Conservation (phyloP, 768 basidiomycete species). For the Infundibulicybe gibba region DNA sequence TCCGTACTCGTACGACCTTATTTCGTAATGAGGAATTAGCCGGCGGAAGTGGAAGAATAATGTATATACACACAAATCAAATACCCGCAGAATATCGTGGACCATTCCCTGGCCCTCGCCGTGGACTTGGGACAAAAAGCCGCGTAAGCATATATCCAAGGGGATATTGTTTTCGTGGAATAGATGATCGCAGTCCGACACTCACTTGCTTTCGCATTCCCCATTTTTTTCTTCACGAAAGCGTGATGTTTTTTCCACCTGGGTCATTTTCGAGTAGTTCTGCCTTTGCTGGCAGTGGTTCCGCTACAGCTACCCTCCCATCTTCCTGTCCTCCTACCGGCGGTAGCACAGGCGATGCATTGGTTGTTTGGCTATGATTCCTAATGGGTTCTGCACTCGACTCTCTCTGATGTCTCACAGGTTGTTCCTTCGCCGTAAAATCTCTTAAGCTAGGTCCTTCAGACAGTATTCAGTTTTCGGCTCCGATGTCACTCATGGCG, state of each 20-base stretch:
- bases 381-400: too few species aligned
- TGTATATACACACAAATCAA: slow-evolving; percentile 62
- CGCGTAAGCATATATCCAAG: slow-evolving; percentile 5
- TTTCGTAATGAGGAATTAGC: slow-evolving; percentile 5
- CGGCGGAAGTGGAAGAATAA: background rate
- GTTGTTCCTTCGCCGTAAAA: too few species aligned
- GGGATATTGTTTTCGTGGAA: background rate
- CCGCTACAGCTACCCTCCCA: slow-evolving; percentile 1
- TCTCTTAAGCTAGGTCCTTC: background rate
- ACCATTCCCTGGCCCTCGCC: slow-evolving; percentile 55
- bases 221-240: slow-evolving; percentile 50
- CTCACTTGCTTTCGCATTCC: slow-evolving; percentile 57
- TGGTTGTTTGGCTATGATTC: too few species aligned
- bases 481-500: background rate
- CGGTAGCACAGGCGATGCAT: too few species aligned
- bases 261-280: slow-evolving; percentile 44
- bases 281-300: slow-evolving; percentile 16
- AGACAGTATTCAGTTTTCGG: slow-evolving; percentile 6
- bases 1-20: slow-evolving; percentile 74
- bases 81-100: slow-evolving; percentile 72
- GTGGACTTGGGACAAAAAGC: slow-evolving; percentile 49
- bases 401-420: too few species aligned
- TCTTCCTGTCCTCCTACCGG: background rate
- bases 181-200: slow-evolving; percentile 5
- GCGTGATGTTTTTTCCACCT: slow-evolving; percentile 50